A percentile compares a stretch with the other conserved stretches of the same genome.
Evolutionary conservation across 2,329 filamentous ascomycete genomes (phyloP).

Genomic region (Cercospora zeina): DNA sequence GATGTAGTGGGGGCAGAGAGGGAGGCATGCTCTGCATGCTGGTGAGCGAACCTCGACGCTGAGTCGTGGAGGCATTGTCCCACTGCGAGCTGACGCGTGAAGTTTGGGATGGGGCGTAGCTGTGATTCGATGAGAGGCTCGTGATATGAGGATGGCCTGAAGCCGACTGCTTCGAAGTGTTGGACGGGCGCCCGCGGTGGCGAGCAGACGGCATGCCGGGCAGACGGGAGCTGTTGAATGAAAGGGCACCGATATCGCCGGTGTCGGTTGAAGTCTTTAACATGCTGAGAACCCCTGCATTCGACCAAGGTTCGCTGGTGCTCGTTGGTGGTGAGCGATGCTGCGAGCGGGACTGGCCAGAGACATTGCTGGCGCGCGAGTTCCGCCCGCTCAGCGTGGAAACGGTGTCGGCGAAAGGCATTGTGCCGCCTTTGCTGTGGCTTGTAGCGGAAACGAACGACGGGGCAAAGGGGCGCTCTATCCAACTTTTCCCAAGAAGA

Average conservation of each 20-base stretch:
- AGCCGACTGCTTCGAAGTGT: constrained; percentile 43
- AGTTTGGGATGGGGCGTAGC: constrained; percentile 44
- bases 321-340: constrained; percentile 35
- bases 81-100: constrained; percentile 45
- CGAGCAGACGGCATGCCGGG: constrained; percentile 42
- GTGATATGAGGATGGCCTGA: constrained; percentile 34
- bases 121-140: constrained; percentile 34
- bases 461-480: constrained; percentile 35
- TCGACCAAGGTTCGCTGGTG: constrained; percentile 38
- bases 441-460: constrained; percentile 23
- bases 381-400: constrained; percentile 50
- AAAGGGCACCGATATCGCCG: constrained; percentile 48
- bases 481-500: constrained; percentile 36
- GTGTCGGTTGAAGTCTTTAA: constrained; percentile 53
- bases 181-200: constrained; percentile 40
- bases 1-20: constrained; percentile 38
- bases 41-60: constrained; percentile 45
- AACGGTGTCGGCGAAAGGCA: constrained; percentile 50
- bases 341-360: constrained; percentile 38
- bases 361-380: constrained; percentile 51
- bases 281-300: constrained; percentile 52
- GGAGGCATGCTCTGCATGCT: constrained; percentile 48
- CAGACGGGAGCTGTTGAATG: constrained; percentile 43
- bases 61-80: constrained; percentile 43
- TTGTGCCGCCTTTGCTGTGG: constrained; percentile 41